Conservation (phyloP, 768 basidiomycete species). For the Amanita fuliginea region DNA sequence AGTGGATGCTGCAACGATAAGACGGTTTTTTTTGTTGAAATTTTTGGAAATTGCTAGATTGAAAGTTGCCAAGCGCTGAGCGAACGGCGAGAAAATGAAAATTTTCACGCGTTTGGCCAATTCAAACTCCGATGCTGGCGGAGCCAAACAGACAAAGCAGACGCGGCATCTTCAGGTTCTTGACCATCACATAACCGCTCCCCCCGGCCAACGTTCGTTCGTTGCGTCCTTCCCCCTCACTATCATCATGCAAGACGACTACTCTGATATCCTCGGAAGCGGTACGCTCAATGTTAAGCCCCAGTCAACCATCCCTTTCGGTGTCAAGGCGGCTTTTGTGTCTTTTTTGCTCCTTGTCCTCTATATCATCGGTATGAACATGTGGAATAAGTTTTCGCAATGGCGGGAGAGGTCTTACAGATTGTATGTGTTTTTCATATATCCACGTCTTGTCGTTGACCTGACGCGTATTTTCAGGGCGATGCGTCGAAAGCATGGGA, state of each 20-base stretch:
- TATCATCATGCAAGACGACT: conserved; percentile 51
- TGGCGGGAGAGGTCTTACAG: conserved; percentile 57
- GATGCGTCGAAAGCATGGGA: conserved; percentile 69
- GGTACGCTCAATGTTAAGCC: conserved; percentile 17
- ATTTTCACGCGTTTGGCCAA: neutral
- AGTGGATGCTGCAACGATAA: conserved; percentile 29
- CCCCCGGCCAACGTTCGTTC: conserved; percentile 19
- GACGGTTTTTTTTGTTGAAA: too few species aligned
- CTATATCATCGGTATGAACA: conserved; percentile 25
- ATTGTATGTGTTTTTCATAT: conserved; percentile 32
- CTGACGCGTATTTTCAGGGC: conserved; percentile 28
- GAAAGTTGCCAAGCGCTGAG: neutral
- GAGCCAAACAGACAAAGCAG: conserved; percentile 19
- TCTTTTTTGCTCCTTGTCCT: conserved; percentile 24
- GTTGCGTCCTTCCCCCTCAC: conserved; percentile 15
- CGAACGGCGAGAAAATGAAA: conserved; percentile 8
- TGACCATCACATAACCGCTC: conserved; percentile 25
- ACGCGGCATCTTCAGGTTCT: conserved; percentile 14
- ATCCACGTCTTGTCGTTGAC: neutral
- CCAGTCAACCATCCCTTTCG: conserved; percentile 29
- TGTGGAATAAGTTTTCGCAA: conserved; percentile 36
- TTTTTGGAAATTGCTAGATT: conserved; percentile 8
- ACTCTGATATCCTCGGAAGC: conserved; percentile 62
- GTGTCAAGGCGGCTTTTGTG: conserved; percentile 24
- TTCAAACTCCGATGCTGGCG: conserved; percentile 19